Conservation (phyloP, 2,329 filamentous ascomycete genomes). For the Sarocladium kiliense region DNA sequence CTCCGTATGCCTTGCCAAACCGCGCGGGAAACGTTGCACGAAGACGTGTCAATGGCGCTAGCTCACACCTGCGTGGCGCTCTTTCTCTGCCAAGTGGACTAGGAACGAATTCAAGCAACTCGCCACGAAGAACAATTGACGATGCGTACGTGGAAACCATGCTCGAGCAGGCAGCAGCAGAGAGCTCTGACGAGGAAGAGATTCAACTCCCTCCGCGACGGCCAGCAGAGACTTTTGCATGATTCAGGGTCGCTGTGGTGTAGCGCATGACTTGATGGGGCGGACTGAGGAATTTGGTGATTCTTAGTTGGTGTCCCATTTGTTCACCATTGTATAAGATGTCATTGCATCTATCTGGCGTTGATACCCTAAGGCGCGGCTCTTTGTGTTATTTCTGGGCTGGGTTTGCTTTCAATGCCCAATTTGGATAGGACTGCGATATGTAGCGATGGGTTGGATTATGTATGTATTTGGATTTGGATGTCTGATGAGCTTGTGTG, state of each 20-base stretch:
- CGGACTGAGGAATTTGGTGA: too few relatives aligned
- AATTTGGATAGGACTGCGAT: not conserved
- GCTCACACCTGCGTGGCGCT: constrained; percentile 29
- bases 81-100: constrained; percentile 47
- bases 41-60: constrained; percentile 21
- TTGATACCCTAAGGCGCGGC: not conserved
- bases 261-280: too few relatives aligned
- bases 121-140: constrained; percentile 16
- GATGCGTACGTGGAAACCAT: constrained; percentile 56
- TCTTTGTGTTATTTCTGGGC: not conserved
- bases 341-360: not conserved
- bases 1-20: constrained; percentile 20
- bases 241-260: not conserved
- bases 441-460: not conserved
- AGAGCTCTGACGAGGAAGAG: constrained; percentile 54
- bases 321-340: too few relatives aligned
- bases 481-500: too few relatives aligned
- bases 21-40: not conserved
- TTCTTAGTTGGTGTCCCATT: too few relatives aligned
- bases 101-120: constrained; percentile 29
- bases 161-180: constrained; percentile 47
- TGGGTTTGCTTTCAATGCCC: not conserved
- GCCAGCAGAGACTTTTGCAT: constrained; percentile 2
- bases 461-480: too few relatives aligned
- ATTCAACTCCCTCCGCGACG: constrained; percentile 41